Conservation (phyloP, 2,329 filamentous ascomycete genomes). For the Monosporascus sp. region DNA sequence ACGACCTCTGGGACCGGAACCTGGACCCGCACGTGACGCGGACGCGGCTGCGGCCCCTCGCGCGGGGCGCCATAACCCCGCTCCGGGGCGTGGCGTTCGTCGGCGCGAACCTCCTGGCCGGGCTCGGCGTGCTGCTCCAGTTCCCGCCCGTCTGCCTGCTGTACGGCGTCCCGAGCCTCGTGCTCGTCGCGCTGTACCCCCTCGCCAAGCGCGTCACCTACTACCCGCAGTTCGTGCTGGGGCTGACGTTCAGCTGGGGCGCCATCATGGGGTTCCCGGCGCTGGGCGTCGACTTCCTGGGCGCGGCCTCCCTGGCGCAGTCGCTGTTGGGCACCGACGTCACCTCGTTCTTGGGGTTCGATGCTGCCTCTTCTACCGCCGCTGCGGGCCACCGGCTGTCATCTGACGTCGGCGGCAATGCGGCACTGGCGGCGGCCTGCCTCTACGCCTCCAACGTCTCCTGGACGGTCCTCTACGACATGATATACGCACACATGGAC, state of each 20-base stretch:
- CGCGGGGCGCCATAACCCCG: conserved; percentile 70
- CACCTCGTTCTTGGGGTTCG: not conserved
- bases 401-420: conserved; percentile 32
- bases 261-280: conserved; percentile 85
- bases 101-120: conserved; percentile 66
- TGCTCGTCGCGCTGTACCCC: conserved; percentile 72
- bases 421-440: conserved; percentile 60
- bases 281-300: conserved; percentile 69
- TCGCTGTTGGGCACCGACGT: not conserved
- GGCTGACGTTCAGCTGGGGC: conserved; percentile 84
- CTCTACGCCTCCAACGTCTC: conserved; percentile 76
- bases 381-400: too few relatives aligned
- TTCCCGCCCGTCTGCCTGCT: conserved; percentile 70
- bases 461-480: conserved; percentile 87
- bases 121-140: conserved; percentile 69
- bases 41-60: conserved; percentile 74
- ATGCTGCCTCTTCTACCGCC: conserved; percentile 19
- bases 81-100: conserved; percentile 70
- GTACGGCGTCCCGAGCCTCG: conserved; percentile 71
- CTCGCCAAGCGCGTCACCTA: conserved; percentile 82
- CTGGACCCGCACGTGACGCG: conserved; percentile 76
- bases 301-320: not conserved
- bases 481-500: conserved; percentile 92
- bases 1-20: conserved; percentile 86
- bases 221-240: conserved; percentile 80